Percentiles rank a stretch among this genome's conserved stretches.
These are phyloP conservation scores for Datisca glomerata DNA, from an alignment of 306 rosid species.

Conservation along the genomic window DNA sequence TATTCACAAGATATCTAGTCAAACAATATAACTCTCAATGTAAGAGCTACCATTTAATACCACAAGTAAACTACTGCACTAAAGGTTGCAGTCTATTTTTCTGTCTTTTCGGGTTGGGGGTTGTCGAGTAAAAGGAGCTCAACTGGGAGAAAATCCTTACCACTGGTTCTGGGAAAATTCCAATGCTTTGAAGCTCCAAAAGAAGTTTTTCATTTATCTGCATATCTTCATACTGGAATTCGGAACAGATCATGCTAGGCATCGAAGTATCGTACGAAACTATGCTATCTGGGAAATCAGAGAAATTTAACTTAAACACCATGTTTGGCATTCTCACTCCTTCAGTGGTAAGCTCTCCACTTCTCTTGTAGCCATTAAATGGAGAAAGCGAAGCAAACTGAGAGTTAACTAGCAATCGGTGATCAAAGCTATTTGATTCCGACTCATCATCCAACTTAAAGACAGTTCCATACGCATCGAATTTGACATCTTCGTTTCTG, in stretches of 20 bases:
- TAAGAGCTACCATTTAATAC: no score
- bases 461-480: slow-evolving; percentile 41
- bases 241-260: slow-evolving; percentile 45
- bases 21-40: no score
- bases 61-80: no score
- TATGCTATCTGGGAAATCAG: slow-evolving; percentile 45
- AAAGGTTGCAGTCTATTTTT: no score
- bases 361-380: slow-evolving; percentile 43
- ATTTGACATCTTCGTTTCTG: slow-evolving; percentile 47
- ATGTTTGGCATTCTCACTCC: slow-evolving; percentile 25
- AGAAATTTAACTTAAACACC: slow-evolving; percentile 33
- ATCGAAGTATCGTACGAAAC: slow-evolving; percentile 35
- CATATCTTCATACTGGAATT: slow-evolving; percentile 56
- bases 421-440: slow-evolving; percentile 42
- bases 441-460: slow-evolving; percentile 53
- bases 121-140: no score
- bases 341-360: slow-evolving; percentile 38
- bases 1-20: no score
- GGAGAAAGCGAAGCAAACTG: slow-evolving; percentile 55
- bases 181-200: slow-evolving; percentile 87
- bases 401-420: slow-evolving; percentile 29
- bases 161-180: slow-evolving; percentile 60
- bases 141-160: slow-evolving; percentile 27
- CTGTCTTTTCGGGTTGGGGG: no score
- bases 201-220: slow-evolving; percentile 71